phyloP scores from a whole-genome alignment of 176 grass and related monocot species.

The Avena insularis region DNA sequence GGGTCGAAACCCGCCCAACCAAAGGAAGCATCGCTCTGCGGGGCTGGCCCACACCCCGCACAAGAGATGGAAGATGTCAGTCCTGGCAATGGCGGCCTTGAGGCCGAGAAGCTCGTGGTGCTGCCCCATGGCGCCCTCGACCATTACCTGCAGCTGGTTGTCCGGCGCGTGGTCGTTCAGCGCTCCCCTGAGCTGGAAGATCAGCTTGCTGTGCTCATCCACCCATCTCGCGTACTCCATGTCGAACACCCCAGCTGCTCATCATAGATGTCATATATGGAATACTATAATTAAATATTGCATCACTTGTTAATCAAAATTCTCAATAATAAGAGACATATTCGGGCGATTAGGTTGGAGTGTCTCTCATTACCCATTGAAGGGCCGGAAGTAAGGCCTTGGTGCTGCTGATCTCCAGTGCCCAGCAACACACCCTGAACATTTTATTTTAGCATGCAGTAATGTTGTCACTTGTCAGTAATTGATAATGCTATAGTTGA shows the following conservation, averaged over 20 bases:
- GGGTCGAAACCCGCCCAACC: conserved; percentile 80
- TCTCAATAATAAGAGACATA: too few relatives aligned
- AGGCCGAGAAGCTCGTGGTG: conserved; percentile 59
- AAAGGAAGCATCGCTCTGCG: conserved; percentile 76
- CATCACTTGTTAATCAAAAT: background rate
- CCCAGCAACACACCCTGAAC: conserved; percentile 55
- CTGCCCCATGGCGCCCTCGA: conserved; percentile 57
- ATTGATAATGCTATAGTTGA: background rate
- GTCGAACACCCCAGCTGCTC: conserved; percentile 59
- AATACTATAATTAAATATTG: background rate
- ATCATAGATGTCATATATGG: conserved; percentile 1
- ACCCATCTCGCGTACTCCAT: conserved; percentile 78
- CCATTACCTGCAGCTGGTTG: conserved; percentile 59
- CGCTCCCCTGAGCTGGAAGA: conserved; percentile 63
- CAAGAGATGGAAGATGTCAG: conserved; percentile 74
- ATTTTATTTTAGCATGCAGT: conserved; percentile 24
- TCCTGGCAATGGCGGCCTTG: conserved; percentile 52
- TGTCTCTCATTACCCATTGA: conserved; percentile 51
- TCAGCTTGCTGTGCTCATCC: conserved; percentile 70
- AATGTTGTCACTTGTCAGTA: conserved; percentile 1
- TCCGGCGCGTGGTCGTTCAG: conserved; percentile 63
- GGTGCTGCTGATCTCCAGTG: conserved; percentile 36
- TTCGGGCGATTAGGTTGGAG: background rate
- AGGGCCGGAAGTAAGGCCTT: conserved; percentile 48
- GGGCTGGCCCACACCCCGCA: conserved; percentile 74